phyloP scores from a whole-genome alignment of 768 basidiomycete species.

The Suillus luteus region DNA sequence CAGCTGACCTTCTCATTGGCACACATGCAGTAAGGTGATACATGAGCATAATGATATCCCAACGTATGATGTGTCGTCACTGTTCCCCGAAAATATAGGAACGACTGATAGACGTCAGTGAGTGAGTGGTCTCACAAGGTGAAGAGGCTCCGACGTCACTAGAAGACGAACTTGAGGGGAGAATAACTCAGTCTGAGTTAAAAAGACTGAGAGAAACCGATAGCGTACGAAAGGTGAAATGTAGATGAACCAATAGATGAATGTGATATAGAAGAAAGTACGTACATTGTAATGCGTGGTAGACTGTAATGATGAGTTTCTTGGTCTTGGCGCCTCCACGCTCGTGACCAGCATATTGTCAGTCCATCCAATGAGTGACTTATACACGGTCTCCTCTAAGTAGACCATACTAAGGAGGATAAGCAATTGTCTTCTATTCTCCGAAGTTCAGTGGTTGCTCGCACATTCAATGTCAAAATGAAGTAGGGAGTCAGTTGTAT shows the following conservation, averaged over 20 bases:
- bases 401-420: too few relatives aligned
- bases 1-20: not conserved
- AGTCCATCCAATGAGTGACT: too few relatives aligned
- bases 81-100: not conserved
- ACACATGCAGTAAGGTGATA: not conserved
- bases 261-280: not conserved
- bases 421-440: too few relatives aligned
- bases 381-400: too few relatives aligned
- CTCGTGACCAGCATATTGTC: too few relatives aligned
- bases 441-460: too few relatives aligned
- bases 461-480: too few relatives aligned
- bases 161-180: not conserved
- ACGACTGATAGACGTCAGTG: not conserved
- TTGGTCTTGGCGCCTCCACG: too few relatives aligned
- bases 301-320: too few relatives aligned
- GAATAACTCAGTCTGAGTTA: not conserved
- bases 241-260: not conserved
- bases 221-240: not conserved
- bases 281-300: too few relatives aligned
- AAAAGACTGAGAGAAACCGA: not conserved
- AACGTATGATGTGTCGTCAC: not conserved
- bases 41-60: not conserved
- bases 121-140: not conserved
- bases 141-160: not conserved
- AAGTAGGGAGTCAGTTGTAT: too few relatives aligned